Evolutionary conservation across 176 grass and related monocot species (phyloP).

Genomic region (Oryza coarctata): DNA sequence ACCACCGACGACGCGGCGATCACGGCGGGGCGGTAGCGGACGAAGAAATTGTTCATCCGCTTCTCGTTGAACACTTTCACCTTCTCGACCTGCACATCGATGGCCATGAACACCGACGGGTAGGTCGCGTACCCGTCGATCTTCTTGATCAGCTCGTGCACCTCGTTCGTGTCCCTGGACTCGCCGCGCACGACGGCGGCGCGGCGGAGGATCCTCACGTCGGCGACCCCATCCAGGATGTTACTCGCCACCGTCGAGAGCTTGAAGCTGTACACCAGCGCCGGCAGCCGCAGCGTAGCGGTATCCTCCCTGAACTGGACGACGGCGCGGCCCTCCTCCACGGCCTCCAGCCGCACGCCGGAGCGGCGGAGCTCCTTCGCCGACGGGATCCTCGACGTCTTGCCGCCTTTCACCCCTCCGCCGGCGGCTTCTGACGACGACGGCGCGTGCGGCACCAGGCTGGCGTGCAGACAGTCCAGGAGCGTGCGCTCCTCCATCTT

Average conservation of each 20-base stretch:
- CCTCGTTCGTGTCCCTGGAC: constrained; percentile 21
- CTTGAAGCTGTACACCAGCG: constrained; percentile 51
- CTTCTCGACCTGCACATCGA: constrained; percentile 44
- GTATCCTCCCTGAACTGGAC: constrained; percentile 15
- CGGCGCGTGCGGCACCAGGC: background rate
- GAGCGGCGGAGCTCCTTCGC: constrained; percentile 36
- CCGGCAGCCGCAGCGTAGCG: constrained; percentile 30
- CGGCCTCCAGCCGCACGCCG: constrained; percentile 36
- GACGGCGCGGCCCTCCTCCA: background rate
- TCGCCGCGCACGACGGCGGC: constrained; percentile 36
- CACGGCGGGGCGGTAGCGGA: constrained; percentile 44
- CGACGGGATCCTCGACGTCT: constrained; percentile 27
- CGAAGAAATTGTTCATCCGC: constrained; percentile 53
- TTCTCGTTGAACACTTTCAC: constrained; percentile 30
- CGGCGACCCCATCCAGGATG: constrained; percentile 44
- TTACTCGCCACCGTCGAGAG: constrained; percentile 54
- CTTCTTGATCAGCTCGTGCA: constrained; percentile 40
- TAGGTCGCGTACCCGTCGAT: constrained; percentile 49
- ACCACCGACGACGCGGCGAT: constrained; percentile 47
- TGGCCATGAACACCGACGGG: constrained; percentile 52
- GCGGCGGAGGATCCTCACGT: constrained; percentile 36
- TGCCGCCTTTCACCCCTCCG: background rate
- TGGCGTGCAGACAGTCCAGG: constrained; percentile 40
- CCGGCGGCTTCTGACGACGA: background rate
- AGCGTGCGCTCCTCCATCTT: background rate